Evolutionary conservation across 1,139 yeast species (phyloP).

Genomic region (Zygoascus sp.): DNA sequence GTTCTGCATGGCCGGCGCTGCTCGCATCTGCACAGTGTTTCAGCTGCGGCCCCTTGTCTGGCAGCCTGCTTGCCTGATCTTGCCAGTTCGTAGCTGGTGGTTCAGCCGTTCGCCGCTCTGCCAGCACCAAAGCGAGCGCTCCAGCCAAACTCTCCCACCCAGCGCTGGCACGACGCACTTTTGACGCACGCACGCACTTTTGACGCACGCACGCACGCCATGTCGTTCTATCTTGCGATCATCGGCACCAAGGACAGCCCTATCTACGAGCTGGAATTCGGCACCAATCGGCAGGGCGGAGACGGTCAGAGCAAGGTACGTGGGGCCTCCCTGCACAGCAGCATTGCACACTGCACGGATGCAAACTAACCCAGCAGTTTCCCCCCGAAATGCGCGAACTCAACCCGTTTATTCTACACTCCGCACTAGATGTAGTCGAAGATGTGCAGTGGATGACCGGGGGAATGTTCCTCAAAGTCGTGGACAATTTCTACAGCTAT

Average conservation of each 20-base stretch:
- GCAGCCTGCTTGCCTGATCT: too few species aligned
- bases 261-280: slow-evolving; percentile 81
- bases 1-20: too few species aligned
- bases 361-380: slow-evolving; percentile 39
- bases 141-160: background rate
- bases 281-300: slow-evolving; percentile 61
- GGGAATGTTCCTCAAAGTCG: slow-evolving; percentile 62
- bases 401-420: slow-evolving; percentile 81
- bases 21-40: too few species aligned
- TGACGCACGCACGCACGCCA: slow-evolving; percentile 21
- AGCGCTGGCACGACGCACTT: background rate
- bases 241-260: slow-evolving; percentile 87
- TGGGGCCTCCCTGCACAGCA: too few species aligned
- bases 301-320: slow-evolving; percentile 52
- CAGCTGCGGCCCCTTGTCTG: too few species aligned
- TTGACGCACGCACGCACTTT: background rate
- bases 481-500: slow-evolving; percentile 83
- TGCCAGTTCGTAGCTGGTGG: too few species aligned
- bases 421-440: slow-evolving; percentile 84
- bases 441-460: slow-evolving; percentile 78
- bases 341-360: too few species aligned
- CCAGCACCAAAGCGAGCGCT: too few species aligned
- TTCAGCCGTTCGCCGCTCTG: too few species aligned
- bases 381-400: slow-evolving; percentile 70
- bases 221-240: slow-evolving; percentile 83